phyloP scores from a whole-genome alignment of 2,329 filamentous ascomycete species.

The Talaromyces sp. region DNA sequence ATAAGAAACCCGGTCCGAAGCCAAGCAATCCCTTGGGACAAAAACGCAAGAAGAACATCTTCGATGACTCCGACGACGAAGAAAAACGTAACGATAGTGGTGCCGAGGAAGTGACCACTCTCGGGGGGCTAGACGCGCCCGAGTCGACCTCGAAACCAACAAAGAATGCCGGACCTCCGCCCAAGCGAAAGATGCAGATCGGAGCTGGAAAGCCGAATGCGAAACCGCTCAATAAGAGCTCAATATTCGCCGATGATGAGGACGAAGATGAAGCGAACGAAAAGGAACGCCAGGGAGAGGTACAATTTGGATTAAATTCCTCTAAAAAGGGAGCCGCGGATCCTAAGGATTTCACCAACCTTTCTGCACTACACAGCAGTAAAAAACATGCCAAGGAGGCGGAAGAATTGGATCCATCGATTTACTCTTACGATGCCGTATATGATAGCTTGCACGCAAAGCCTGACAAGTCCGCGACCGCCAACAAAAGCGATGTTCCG shows the following conservation, averaged over 20 bases:
- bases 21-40: conserved; percentile 37
- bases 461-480: conserved; percentile 28
- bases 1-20: conserved; percentile 36
- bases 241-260: conserved; percentile 42
- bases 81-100: conserved; percentile 23
- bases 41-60: conserved; percentile 53
- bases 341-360: conserved; percentile 44
- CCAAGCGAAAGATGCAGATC: conserved; percentile 39
- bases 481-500: conserved; percentile 41
- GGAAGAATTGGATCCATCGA: conserved; percentile 48
- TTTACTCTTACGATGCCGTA: conserved; percentile 54
- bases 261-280: conserved; percentile 32
- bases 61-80: conserved; percentile 47
- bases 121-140: conserved; percentile 40
- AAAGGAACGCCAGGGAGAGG: conserved; percentile 18
- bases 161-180: conserved; percentile 28
- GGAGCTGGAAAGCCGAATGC: conserved; percentile 29
- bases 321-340: conserved; percentile 17
- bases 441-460: conserved; percentile 53
- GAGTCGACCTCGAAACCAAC: conserved; percentile 15
- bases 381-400: conserved; percentile 49
- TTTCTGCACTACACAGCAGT: conserved; percentile 50
- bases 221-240: conserved; percentile 39
- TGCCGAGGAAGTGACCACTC: conserved; percentile 39
- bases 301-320: conserved; percentile 29